Base-by-base conservation (phyloP, 345 rosid genomes). In the Acer campestre region DNA sequence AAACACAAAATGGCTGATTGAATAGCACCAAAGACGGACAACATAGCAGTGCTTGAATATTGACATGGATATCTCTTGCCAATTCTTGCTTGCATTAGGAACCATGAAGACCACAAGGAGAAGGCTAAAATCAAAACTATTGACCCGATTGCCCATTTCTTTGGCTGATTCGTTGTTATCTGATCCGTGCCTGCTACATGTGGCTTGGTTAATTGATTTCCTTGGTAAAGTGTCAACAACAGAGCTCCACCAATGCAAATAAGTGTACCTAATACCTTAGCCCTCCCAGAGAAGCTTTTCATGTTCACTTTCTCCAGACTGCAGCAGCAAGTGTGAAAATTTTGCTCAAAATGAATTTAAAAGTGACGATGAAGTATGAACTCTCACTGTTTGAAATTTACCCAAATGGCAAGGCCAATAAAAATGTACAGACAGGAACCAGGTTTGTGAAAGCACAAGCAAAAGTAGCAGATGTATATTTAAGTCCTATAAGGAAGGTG, bases 381-480 rank as follows among this genome's bases (percentile, higher is more conserved):
- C 38, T 22, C 23, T 58, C 55, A 31, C 2, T 20, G 12, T 23
- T 22, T 18, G 6, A 18, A 12, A 6, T 72, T 64, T 85, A 90
- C 95, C 94, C 77, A 75, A 87, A 86, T 61, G 92, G 73, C 29
- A 93, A 80, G 75, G 95, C 92, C 81, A 90, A 79, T 4, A 91
- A 71, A 75, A 93, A 91, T 42, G 97, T 91, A 67, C 85, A 25
- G 3, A 89, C 95, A 25, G 97, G 91, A 22, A 89, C 89, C 76
- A 86, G 82, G 87, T 91, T 89, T 70, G 79, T 27, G 83, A 91
- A 82, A 42, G 95, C 94, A 71, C 86, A 82, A 0, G 94, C 31
- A 75, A 89, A 90, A 51, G 93, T 86, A 42, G 97, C 88, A 16
- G 95, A 89, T 74, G 97, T 90, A 74, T 90, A 84, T 80, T 89